Evolutionary conservation across 345 rosid genomes (phyloP).

Genomic region (Cardiospermum halicacabum): DNA sequence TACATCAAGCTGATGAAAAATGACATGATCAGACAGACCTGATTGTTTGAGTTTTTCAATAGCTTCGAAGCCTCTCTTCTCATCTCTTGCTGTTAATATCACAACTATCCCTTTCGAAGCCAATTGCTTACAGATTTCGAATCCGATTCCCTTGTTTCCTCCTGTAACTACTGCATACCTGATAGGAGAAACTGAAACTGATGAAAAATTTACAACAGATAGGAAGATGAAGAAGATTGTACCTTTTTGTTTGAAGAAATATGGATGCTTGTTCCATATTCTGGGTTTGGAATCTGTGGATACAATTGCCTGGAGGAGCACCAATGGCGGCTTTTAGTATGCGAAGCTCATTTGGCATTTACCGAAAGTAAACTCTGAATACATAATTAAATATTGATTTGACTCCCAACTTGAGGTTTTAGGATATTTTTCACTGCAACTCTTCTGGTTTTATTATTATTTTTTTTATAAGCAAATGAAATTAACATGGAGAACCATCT

Average conservation of each 20-base stretch:
- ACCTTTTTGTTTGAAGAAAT: constrained; percentile 16
- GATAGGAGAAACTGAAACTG: background rate
- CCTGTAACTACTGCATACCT: constrained; percentile 40
- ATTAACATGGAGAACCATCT: too few species aligned
- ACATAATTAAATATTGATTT: too few species aligned
- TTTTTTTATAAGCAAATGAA: too few species aligned
- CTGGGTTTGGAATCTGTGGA: background rate
- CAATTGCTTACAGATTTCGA: constrained; percentile 25
- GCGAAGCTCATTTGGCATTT: too few species aligned
- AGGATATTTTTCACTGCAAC: too few species aligned
- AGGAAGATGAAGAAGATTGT: background rate
- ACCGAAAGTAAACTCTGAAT: too few species aligned
- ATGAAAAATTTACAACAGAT: background rate
- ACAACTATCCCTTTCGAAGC: constrained; percentile 21
- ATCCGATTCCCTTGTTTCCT: constrained; percentile 37
- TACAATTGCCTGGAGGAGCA: too few species aligned
- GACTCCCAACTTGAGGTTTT: too few species aligned
- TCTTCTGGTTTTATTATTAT: too few species aligned
- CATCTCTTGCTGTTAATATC: constrained; percentile 23
- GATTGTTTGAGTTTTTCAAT: constrained; percentile 9
- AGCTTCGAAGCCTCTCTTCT: constrained; percentile 25
- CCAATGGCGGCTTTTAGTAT: too few species aligned
- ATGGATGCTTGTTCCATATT: constrained; percentile 15
- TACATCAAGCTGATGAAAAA: constrained; percentile 26
- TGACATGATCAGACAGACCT: constrained; percentile 14